Percentiles rank a stretch among this genome's conserved stretches.
Evolutionary conservation across 2,329 filamentous ascomycete species (phyloP).

Genomic region (Cladobotryum mycophilum): DNA sequence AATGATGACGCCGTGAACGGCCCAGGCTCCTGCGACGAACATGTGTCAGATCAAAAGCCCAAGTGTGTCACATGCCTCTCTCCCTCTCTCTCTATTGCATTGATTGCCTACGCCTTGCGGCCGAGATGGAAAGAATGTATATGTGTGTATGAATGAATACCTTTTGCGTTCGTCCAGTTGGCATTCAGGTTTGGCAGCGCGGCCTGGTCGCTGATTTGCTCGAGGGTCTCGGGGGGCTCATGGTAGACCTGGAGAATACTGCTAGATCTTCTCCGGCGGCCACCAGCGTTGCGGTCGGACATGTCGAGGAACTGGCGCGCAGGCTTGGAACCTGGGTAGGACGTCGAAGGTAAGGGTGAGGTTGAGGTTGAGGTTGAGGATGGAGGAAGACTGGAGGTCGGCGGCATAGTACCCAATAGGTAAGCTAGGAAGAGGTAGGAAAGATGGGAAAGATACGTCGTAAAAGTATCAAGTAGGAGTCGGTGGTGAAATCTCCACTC

Average conservation of each 20-base stretch:
- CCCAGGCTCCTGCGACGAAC: slow-evolving; percentile 81
- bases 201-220: slow-evolving; percentile 95
- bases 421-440: too few relatives aligned
- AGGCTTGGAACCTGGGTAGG: slow-evolving; percentile 73
- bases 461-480: slow-evolving; percentile 27
- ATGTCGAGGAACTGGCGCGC: slow-evolving; percentile 56
- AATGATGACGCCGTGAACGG: slow-evolving; percentile 93
- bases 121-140: too few relatives aligned
- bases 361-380: slow-evolving; percentile 44
- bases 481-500: slow-evolving; percentile 15
- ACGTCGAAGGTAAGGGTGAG: slow-evolving; percentile 83
- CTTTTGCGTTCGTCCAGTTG: slow-evolving; percentile 99
- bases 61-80: slow-evolving; percentile 2
- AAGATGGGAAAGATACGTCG: too few relatives aligned
- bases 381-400: slow-evolving; percentile 92
- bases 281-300: slow-evolving; percentile 56
- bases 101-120: not conserved
- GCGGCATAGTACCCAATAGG: slow-evolving; percentile 41
- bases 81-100: not conserved
- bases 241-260: slow-evolving; percentile 90
- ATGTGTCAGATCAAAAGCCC: slow-evolving; percentile 1
- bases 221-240: slow-evolving; percentile 90
- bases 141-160: slow-evolving; percentile 42
- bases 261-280: slow-evolving; percentile 87
- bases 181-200: slow-evolving; percentile 93